A percentile compares a stretch with the other conserved stretches of the same genome.
phyloP scores from a whole-genome alignment of 1,139 yeast species.

The Candida gigantensis region DNA sequence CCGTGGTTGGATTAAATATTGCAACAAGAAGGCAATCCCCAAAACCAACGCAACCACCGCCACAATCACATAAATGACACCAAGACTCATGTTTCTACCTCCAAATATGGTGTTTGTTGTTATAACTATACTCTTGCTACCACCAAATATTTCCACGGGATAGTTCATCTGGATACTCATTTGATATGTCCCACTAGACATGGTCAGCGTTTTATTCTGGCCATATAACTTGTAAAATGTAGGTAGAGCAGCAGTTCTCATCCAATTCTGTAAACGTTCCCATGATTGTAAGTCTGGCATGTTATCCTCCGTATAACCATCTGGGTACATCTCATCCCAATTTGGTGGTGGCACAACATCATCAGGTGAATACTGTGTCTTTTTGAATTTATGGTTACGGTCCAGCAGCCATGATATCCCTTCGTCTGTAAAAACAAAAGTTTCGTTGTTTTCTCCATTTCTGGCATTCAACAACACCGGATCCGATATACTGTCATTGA shows the following conservation, averaged over 20 bases:
- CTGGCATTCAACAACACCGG: slow-evolving; percentile 48
- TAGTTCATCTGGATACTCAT: slow-evolving; percentile 63
- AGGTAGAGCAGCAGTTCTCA: slow-evolving; percentile 81
- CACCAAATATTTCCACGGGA: slow-evolving; percentile 69
- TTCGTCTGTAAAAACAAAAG: slow-evolving; percentile 62
- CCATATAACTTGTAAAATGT: slow-evolving; percentile 67
- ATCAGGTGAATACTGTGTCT: slow-evolving; percentile 66
- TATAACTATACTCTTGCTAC: slow-evolving; percentile 65
- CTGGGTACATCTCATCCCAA: slow-evolving; percentile 82
- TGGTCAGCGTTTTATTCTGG: slow-evolving; percentile 49
- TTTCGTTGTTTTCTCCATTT: slow-evolving; percentile 41
- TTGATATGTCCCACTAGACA: slow-evolving; percentile 61
- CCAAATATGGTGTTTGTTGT: slow-evolving; percentile 71
- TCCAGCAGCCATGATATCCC: slow-evolving; percentile 91
- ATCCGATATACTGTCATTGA: slow-evolving; percentile 76
- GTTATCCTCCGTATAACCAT: slow-evolving; percentile 84
- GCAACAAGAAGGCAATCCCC: slow-evolving; percentile 47
- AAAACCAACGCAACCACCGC: slow-evolving; percentile 54
- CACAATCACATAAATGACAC: slow-evolving; percentile 65
- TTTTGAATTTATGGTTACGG: slow-evolving; percentile 67
- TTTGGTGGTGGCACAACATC: slow-evolving; percentile 95
- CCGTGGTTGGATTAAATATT: slow-evolving; percentile 50
- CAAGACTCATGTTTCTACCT: slow-evolving; percentile 68
- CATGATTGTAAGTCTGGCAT: slow-evolving; percentile 61
- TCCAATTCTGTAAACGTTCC: slow-evolving; percentile 69